A percentile compares a stretch with the other conserved stretches of the same genome.
Conservation (phyloP, 1,284 basidiomycete species). For the Sanghuangporus weigelae region DNA sequence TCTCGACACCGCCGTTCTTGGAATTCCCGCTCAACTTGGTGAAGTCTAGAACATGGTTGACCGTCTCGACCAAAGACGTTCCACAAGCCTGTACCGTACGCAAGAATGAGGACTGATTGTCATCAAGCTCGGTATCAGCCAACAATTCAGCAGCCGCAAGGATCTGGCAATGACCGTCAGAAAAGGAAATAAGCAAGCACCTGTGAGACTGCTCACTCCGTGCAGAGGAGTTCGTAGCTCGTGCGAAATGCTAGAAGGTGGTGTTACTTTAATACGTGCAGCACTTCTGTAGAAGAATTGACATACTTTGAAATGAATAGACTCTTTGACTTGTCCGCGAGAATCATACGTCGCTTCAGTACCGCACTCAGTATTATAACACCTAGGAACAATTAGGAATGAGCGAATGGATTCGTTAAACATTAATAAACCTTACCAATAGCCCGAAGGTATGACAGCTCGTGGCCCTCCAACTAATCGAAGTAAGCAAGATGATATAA, state of each 20-base stretch:
- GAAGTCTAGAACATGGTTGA: constrained; percentile 96
- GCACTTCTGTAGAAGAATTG: constrained; percentile 1
- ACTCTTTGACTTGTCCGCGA: constrained; percentile 91
- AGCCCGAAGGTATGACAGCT: constrained; percentile 86
- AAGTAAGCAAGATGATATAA: background rate
- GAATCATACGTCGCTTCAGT: constrained; percentile 86
- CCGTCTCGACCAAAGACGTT: constrained; percentile 79
- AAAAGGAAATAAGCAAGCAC: background rate
- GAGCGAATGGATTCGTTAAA: constrained; percentile 15
- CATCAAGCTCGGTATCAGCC: constrained; percentile 75
- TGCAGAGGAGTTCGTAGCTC: constrained; percentile 88
- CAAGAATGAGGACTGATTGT: constrained; percentile 82
- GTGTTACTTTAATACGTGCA: constrained; percentile 21
- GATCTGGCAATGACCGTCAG: constrained; percentile 44
- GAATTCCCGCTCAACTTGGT: constrained; percentile 91
- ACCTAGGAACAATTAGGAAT: constrained; percentile 37
- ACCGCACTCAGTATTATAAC: constrained; percentile 95
- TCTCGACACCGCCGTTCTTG: constrained; percentile 70
- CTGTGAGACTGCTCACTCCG: constrained; percentile 45
- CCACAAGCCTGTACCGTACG: constrained; percentile 87
- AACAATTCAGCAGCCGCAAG: constrained; percentile 88
- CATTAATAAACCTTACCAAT: constrained; percentile 45
- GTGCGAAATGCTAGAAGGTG: constrained; percentile 75
- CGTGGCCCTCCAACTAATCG: constrained; percentile 80
- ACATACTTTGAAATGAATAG: constrained; percentile 85